Evolutionary conservation across 352 stramenopile genomes (phyloP), one percentile per base, ranked within the genome.

Genomic region (Salisapilia sapeloensis): DNA sequence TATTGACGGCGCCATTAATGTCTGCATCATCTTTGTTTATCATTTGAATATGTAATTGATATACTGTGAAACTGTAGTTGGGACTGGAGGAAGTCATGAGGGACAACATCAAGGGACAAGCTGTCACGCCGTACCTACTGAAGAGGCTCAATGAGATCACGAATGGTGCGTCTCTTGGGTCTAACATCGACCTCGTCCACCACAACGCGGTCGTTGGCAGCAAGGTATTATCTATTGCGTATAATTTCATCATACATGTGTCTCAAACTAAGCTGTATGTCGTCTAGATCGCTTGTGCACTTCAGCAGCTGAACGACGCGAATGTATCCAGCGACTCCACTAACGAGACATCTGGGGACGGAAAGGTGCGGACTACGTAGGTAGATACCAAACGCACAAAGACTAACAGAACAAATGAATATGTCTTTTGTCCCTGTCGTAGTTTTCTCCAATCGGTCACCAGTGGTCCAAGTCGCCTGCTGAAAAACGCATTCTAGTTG

Each of bases 141-240:
- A 83, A 81, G 46, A 56, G 71, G 3, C 66, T 98, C 18, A 92
- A 96, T 33, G 74, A 97, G 50, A 82, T 94, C 45, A 98, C 95
- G 18, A 56, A 66, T n/a, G 92, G 93, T 22, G 55, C 47, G 9
- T 95, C 78, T 8, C 70, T 98, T 16, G 50, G 69, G 20, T 95
- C 90, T 18, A 99, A 99, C 62, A 96, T 98, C 31, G 74, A 92
- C 11, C 59, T 99, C 13, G 92, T 99, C 12, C 87, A 92, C 46
- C 90, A 95, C 53, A 99, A 99, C 56, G 95, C 93, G 9, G 59
- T 56, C 24, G 58, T 98, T 17, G 94, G 92, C 27, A 93, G 92
- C 16, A 66, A 96, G 48, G 92, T 98, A 48, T 26, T 13, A 42
- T 12, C 29, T 37, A 9, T 9, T 12, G 18, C 5, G n/a, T 4